phyloP scores from a whole-genome alignment of 768 basidiomycete species.

The Rossbeevera mucosa region DNA sequence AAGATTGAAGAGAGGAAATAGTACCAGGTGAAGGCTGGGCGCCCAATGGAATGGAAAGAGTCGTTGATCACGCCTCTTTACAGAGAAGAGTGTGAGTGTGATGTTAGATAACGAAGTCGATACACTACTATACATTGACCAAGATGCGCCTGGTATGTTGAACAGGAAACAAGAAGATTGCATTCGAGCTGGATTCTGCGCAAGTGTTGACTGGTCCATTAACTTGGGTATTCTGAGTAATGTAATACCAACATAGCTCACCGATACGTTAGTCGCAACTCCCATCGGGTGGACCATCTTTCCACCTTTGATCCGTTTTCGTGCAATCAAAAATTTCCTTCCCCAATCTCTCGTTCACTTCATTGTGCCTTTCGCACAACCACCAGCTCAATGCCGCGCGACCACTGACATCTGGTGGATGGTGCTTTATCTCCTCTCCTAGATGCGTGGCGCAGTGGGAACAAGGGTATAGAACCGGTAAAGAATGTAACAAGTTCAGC shows the following conservation, averaged over 20 bases:
- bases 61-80: background rate
- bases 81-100: background rate
- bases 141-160: background rate
- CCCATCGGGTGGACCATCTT: constrained; percentile 82
- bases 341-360: constrained; percentile 82
- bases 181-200: background rate
- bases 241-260: constrained; percentile 2
- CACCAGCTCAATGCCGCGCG: constrained; percentile 67
- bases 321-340: constrained; percentile 80
- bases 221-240: background rate
- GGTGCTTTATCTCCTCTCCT: constrained; percentile 55
- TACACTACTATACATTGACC: background rate
- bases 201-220: background rate
- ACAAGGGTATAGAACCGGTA: constrained; percentile 88
- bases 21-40: background rate
- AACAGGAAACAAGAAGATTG: background rate
- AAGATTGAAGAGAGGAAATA: background rate
- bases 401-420: constrained; percentile 77
- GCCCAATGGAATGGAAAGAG: background rate
- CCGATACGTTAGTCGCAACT: constrained; percentile 66
- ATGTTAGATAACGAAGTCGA: background rate
- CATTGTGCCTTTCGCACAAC: constrained; percentile 92
- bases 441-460: constrained; percentile 81
- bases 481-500: constrained; percentile 69
- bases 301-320: constrained; percentile 87